Percentiles rank a stretch among this genome's conserved stretches.
phyloP scores from a whole-genome alignment of 2,329 filamentous ascomycete genomes.

The Zymoseptoria tritici region DNA sequence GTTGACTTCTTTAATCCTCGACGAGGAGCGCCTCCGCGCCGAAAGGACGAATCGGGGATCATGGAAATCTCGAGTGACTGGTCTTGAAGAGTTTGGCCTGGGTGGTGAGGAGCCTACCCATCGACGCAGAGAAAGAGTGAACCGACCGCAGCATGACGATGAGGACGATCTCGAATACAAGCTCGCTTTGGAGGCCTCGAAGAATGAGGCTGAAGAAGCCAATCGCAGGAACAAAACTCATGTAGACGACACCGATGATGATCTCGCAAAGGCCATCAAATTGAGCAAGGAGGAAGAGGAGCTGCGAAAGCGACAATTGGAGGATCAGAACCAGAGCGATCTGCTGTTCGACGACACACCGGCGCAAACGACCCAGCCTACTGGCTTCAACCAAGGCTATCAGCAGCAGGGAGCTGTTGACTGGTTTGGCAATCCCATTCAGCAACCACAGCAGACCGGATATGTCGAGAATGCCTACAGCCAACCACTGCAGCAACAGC shows the following conservation, averaged over 20 bases:
- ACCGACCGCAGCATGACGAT: constrained; percentile 48
- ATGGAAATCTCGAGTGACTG: constrained; percentile 94
- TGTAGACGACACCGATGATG: constrained; percentile 59
- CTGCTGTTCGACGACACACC: constrained; percentile 80
- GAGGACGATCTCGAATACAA: constrained; percentile 81
- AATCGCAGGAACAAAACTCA: constrained; percentile 56
- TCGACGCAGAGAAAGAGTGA: constrained; percentile 38
- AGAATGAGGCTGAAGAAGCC: constrained; percentile 82
- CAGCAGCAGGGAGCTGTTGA: constrained; percentile 95
- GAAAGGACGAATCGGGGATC: constrained; percentile 87
- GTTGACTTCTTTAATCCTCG: constrained; percentile 80
- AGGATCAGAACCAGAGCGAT: constrained; percentile 68
- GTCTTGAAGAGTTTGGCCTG: constrained; percentile 55
- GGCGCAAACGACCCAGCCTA: constrained; percentile 60
- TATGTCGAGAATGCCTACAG: constrained; percentile 62
- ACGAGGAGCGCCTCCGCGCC: constrained; percentile 83
- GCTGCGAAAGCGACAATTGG: constrained; percentile 72
- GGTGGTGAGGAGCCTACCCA: constrained; percentile 30
- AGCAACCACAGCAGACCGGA: constrained; percentile 49
- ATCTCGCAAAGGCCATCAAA: constrained; percentile 89
- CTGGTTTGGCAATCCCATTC: constrained; percentile 90
- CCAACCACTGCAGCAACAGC: constrained; percentile 58
- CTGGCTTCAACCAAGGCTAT: constrained; percentile 93
- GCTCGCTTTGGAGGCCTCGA: constrained; percentile 89
- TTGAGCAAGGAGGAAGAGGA: constrained; percentile 94